Evolutionary conservation across 306 rosid species (phyloP).

Genomic region (Arachis hypogaea): DNA sequence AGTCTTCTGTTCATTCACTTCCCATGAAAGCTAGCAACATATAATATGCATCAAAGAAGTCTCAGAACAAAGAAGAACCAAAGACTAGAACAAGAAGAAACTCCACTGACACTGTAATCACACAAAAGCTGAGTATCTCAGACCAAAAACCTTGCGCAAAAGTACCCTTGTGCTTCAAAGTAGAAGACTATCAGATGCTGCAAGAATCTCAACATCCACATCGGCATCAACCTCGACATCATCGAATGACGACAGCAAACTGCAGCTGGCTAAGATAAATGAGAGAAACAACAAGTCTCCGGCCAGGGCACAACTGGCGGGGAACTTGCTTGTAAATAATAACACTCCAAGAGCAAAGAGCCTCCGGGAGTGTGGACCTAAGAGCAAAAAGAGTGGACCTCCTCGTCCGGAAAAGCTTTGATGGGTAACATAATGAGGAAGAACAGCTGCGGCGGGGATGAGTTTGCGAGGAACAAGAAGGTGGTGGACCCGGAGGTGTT

Average conservation of each 20-base stretch:
- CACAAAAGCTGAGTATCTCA: conserved; percentile 4
- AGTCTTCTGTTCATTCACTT: conserved; percentile 72
- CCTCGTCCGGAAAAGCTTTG: conserved; percentile 20
- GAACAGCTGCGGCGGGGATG: conserved; percentile 43
- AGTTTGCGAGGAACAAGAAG: conserved; percentile 39
- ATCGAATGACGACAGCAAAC: conserved; percentile 36
- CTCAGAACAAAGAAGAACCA: conserved; percentile 36
- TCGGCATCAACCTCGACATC: conserved; percentile 5
- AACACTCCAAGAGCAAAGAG: conserved; percentile 46
- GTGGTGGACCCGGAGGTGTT: conserved; percentile 69
- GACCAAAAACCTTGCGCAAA: conserved; percentile 40
- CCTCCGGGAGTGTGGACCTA: conserved; percentile 30
- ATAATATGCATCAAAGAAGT: conserved; percentile 13
- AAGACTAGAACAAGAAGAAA: conserved; percentile 6
- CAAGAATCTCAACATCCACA: conserved; percentile 72
- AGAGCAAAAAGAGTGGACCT: conserved; percentile 35
- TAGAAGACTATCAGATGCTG: conserved; percentile 58
- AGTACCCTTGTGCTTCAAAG: conserved; percentile 28
- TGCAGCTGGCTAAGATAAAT: conserved; percentile 48
- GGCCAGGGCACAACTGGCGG: conserved; percentile 49
- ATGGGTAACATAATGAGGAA: conserved; percentile 81
- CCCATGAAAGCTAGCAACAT: conserved; percentile 50
- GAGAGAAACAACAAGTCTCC: conserved; percentile 40
- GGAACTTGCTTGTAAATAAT: conserved; percentile 47
- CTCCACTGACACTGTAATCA: background rate